Evolutionary conservation across 441 rosid genomes (phyloP).

Genomic region (Dalechampia spathulata): DNA sequence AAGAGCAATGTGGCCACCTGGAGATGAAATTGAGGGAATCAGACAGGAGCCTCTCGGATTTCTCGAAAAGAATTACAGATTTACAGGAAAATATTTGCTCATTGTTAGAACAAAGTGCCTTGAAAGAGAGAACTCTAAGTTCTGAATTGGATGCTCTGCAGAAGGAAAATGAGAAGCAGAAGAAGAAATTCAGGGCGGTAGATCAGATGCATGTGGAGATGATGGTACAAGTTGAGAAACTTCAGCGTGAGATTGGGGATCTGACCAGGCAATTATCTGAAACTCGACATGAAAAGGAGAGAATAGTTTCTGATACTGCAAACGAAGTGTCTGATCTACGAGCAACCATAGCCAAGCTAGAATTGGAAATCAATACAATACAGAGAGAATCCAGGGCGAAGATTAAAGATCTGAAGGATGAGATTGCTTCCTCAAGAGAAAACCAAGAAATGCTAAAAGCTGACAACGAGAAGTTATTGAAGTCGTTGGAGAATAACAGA

Average conservation of each 20-base stretch:
- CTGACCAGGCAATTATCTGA: slow-evolving; percentile 24
- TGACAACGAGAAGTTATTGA: slow-evolving; percentile 27
- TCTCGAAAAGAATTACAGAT: slow-evolving; percentile 24
- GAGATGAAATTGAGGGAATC: slow-evolving; percentile 28
- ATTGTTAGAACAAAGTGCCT: slow-evolving; percentile 33
- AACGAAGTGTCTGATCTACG: slow-evolving; percentile 24
- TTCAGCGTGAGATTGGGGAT: slow-evolving; percentile 25
- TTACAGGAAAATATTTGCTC: slow-evolving; percentile 35
- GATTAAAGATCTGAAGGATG: slow-evolving; percentile 27
- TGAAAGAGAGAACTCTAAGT: slow-evolving; percentile 31
- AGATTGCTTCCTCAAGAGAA: slow-evolving; percentile 33
- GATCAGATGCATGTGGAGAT: slow-evolving; percentile 31
- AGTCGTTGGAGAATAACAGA: slow-evolving; percentile 29
- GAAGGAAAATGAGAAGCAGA: slow-evolving; percentile 32
- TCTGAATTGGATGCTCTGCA: slow-evolving; percentile 30
- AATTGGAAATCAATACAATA: slow-evolving; percentile 24
- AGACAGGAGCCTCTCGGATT: slow-evolving; percentile 22
- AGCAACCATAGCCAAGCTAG: slow-evolving; percentile 27
- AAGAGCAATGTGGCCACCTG: slow-evolving; percentile 24
- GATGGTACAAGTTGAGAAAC: slow-evolving; percentile 32
- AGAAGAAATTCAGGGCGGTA: slow-evolving; percentile 27
- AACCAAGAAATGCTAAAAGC: slow-evolving; percentile 29
- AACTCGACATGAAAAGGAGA: slow-evolving; percentile 29
- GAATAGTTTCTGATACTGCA: slow-evolving; percentile 25
- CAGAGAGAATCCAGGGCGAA: slow-evolving; percentile 20